Base-by-base conservation (phyloP, 2,329 filamentous ascomycete species). In the Penicillium sp. region DNA sequence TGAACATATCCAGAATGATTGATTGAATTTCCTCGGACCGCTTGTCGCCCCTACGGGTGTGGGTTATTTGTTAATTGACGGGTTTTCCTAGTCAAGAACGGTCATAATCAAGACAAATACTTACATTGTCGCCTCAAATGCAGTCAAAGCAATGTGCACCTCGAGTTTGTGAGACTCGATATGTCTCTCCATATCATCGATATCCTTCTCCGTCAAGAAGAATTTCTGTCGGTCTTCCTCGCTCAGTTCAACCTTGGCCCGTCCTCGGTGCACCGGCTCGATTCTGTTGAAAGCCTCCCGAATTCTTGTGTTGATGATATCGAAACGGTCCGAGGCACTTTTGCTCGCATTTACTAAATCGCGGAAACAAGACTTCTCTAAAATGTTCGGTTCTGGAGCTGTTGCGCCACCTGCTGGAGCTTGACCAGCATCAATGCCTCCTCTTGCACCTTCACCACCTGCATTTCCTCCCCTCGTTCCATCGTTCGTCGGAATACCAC, bases 261-360 rank as follows among this genome's bases (percentile, higher is more conserved):
- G 47, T 15, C 47, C 47, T 51, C 47, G 17, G 7, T 22, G 26
- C n/a, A 35, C 15, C 15, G 28, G 47, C 26, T 51, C 30, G 9
- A 51, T 7, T 4, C 9, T 19, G n/a, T 4, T 19, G 28, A 50
- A 50, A 5, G 47, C 47, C 15, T 50, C 47, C 3, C 15, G 47
- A 22, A 50, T 50, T 10, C n/a, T 50, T 15, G 17, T n/a, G 4
- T 35, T 50, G 28, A 50, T 50, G 28, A 13, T 8, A 17, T 50
- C 17, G 10, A 50, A 33, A 7, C 28, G 47, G 3, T 50, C 47
- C 6, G 47, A 17, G 4, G 47, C 47, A 35, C 28, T 33, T 50
- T 50, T 33, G 6, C 28, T 50, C 28, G 47, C 47, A 50, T 50
- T 35, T 9, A 50, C 28, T n/a, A 50, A 50, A n/a, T 50, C 47